These are phyloP conservation scores for Chalaropsis ovoidea DNA, from an alignment of 2,329 filamentous ascomycete genomes.

Conservation along the genomic window DNA sequence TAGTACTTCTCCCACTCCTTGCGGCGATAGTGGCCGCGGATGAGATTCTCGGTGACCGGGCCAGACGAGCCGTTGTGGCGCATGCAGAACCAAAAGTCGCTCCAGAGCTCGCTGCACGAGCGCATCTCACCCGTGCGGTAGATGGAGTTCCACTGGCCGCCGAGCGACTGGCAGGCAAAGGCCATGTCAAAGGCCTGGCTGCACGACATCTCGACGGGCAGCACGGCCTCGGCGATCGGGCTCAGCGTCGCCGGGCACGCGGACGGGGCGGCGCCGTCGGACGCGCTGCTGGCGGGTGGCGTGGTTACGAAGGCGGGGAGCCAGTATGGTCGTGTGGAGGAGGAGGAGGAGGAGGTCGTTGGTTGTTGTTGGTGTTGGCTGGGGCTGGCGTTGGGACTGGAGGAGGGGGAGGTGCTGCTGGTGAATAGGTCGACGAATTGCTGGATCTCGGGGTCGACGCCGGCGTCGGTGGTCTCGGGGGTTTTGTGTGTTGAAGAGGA, in stretches of 20 bases:
- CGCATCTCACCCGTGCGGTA: constrained; percentile 76
- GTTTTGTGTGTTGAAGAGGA: neutral
- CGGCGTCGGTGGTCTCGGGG: constrained; percentile 26
- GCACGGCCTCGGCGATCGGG: constrained; percentile 53
- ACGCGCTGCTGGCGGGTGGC: constrained; percentile 29
- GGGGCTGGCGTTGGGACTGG: constrained; percentile 27
- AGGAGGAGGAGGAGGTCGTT: constrained; percentile 28
- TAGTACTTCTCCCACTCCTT: constrained; percentile 55
- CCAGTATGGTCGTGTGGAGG: constrained; percentile 27
- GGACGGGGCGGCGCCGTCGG: constrained; percentile 15
- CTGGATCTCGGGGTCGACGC: constrained; percentile 42
- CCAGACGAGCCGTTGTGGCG: constrained; percentile 53
- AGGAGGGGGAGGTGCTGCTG: constrained; percentile 30
- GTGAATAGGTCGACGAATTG: constrained; percentile 44
- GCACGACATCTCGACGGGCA: constrained; percentile 79
- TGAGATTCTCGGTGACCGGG: constrained; percentile 47
- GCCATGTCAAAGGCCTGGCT: constrained; percentile 82
- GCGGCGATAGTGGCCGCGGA: constrained; percentile 58
- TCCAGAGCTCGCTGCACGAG: constrained; percentile 75
- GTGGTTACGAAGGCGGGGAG: constrained; percentile 31
- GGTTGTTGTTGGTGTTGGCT: constrained; percentile 11
- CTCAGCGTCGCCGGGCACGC: constrained; percentile 25
- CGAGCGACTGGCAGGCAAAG: constrained; percentile 86
- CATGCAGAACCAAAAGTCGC: constrained; percentile 98
- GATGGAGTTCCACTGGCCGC: constrained; percentile 81